Evolutionary conservation across 257 asterid species (phyloP), one percentile per base, ranked within the genome.

Genomic region (Buddleja alternifolia): DNA sequence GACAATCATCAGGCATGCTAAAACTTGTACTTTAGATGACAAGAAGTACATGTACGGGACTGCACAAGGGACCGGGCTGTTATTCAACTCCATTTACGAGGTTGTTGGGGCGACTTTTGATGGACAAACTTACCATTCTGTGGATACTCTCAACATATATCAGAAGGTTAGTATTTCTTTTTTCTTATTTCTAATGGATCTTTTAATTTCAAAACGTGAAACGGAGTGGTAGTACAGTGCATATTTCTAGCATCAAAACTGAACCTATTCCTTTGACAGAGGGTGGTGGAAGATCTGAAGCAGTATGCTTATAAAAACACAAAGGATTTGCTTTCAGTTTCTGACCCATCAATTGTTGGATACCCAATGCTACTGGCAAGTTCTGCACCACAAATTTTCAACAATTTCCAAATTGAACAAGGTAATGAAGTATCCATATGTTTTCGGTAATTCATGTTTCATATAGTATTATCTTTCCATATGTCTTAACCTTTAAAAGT

Each of bases 71-170:
- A 69, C 66, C 17, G 55, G 44, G 51, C 82, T 92, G 47, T 57
- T 87, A 17, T 79, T 92, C 56, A 74, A 87, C 77, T 82, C 90
- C 62, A 52, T 87, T 72, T 82, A 73, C 80, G 66, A 82, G 72
- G 83, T 84, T 46, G 78, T 82, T 45, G 96, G 89, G 41, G 93
- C 82, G 34, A 73, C 60, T 45, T 68, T 83, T 73, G 89, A 85
- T 40, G 92, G 87, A n/a, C 81, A 75, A 12, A 75, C 61, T 56
- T 83, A 51, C 77, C 85, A 58, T 70, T 32, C 90, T 23, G 29
- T 69, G 66, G 74, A 84, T 42, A 40, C 61, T 47, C 80, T 88
- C 76, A 48, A 73, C 73, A 16, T 0, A 10, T 63, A 42, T 75
- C 93, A 93, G 69, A 79, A 67, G 96, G 98, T 92, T 64, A 40